Evolutionary conservation across 2,329 filamentous ascomycete genomes (phyloP).

Genomic region (Ilyonectria destructans): DNA sequence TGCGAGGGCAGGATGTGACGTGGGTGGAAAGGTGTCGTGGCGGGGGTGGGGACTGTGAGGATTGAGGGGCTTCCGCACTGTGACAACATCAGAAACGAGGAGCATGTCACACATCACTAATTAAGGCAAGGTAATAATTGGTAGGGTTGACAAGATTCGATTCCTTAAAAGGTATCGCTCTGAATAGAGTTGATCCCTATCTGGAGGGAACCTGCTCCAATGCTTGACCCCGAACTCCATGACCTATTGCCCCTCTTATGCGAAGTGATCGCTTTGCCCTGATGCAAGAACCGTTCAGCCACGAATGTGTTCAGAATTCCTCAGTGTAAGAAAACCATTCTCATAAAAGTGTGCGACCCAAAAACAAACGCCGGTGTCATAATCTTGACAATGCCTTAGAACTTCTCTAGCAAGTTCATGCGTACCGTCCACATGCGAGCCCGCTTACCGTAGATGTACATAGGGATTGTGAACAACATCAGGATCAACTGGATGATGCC

Average conservation of each 20-base stretch:
- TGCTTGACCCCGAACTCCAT: neutral
- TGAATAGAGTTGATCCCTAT: neutral
- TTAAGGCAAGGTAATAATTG: neutral
- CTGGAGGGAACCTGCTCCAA: neutral
- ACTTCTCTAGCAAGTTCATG: conserved; percentile 89
- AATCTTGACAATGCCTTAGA: conserved; percentile 48
- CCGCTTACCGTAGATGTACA: conserved; percentile 95
- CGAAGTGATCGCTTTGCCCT: neutral
- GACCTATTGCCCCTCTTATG: neutral
- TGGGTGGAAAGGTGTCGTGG: conserved; percentile 26
- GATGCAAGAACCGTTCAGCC: neutral
- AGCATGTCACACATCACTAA: neutral
- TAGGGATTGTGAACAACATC: conserved; percentile 84
- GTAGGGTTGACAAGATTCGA: neutral
- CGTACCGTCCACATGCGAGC: conserved; percentile 95
- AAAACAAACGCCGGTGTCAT: conserved; percentile 28
- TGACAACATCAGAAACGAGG: neutral
- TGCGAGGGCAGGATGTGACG: conserved; percentile 33
- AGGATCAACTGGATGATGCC: conserved; percentile 88
- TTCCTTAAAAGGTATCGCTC: neutral
- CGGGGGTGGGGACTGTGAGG: conserved; percentile 40
- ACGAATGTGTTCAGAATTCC: conserved; percentile 10
- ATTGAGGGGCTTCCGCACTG: conserved; percentile 3
- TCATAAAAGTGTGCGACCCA: neutral
- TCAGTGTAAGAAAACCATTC: conserved; percentile 1